These are phyloP conservation scores for Pythium grandisporangium DNA, from an alignment of 352 stramenopile genomes.

Conservation along the genomic window DNA sequence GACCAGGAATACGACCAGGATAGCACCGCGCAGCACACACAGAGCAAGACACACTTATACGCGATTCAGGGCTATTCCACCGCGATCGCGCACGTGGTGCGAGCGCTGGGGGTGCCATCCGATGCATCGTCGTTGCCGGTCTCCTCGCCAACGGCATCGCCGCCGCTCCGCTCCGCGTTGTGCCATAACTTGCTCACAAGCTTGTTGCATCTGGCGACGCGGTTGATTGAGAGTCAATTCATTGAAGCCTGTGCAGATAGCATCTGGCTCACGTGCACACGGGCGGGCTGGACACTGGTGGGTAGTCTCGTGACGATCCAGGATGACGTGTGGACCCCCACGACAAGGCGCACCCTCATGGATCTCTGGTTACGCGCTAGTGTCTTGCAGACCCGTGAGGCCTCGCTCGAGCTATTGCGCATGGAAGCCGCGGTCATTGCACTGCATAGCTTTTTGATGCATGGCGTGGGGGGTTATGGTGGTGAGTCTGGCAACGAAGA, in stretches of 20 bases:
- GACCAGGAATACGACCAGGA: too few relatives aligned
- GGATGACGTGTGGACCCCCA: constrained; percentile 47
- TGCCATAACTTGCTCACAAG: constrained; percentile 46
- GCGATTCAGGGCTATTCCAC: constrained; percentile 61
- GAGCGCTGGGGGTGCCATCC: constrained; percentile 8
- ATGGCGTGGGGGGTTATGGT: constrained; percentile 19
- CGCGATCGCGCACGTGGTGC: constrained; percentile 34
- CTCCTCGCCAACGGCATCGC: too few relatives aligned
- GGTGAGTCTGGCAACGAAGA: too few relatives aligned
- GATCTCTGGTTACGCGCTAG: constrained; percentile 73
- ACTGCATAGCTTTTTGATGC: constrained; percentile 49
- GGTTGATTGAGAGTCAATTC: constrained; percentile 76
- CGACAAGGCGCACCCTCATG: constrained; percentile 43
- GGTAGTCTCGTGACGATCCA: constrained; percentile 60
- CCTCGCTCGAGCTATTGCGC: constrained; percentile 68
- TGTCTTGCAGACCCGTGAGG: constrained; percentile 70
- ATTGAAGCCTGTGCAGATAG: constrained; percentile 64
- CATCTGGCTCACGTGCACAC: constrained; percentile 82
- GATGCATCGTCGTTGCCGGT: too few relatives aligned
- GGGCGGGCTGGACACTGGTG: constrained; percentile 73
- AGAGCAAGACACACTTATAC: constrained; percentile 66
- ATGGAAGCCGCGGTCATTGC: constrained; percentile 75
- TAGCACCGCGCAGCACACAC: too few relatives aligned
- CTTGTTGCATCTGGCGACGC: constrained; percentile 56
- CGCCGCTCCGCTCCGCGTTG: too few relatives aligned